phyloP scores from a whole-genome alignment of 192 early-diverging fungal species.

The Umbelopsis vinacea region DNA sequence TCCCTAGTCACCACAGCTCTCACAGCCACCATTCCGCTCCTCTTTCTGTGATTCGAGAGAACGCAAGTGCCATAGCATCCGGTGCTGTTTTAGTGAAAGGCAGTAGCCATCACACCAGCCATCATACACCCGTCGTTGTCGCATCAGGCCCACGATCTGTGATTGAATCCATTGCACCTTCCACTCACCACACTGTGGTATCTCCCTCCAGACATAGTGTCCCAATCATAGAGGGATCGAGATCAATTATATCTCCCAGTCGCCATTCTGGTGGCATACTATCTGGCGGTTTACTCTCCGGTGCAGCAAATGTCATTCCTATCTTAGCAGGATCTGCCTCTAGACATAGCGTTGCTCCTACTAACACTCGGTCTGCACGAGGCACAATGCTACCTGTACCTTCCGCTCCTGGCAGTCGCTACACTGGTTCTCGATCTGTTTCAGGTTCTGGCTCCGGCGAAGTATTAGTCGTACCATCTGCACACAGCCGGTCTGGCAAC shows the following conservation, averaged over 20 bases:
- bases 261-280: conserved; percentile 11
- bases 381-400: background rate
- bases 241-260: background rate
- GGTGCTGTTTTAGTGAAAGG: background rate
- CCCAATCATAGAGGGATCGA: background rate
- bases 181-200: conserved; percentile 8
- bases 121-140: background rate
- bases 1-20: background rate
- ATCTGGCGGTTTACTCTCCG: background rate
- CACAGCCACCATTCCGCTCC: conserved; percentile 9
- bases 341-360: background rate
- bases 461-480: background rate
- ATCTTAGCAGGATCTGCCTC: background rate
- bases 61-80: conserved; percentile 10
- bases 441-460: too few species aligned
- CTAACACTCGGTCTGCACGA: conserved; percentile 1
- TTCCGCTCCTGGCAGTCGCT: background rate
- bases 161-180: background rate
- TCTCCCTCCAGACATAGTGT: conserved; percentile 3
- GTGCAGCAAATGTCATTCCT: background rate
- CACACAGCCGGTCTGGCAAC: background rate
- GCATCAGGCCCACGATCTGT: conserved; percentile 7
- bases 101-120: conserved; percentile 1
- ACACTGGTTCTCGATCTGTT: background rate
- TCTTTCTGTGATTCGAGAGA: conserved; percentile 11